Percentiles rank a stretch among this genome's conserved stretches.
These are phyloP conservation scores for Fonsecaea pedrosoi DNA, from an alignment of 2,329 filamentous ascomycete genomes.

Conservation along the genomic window DNA sequence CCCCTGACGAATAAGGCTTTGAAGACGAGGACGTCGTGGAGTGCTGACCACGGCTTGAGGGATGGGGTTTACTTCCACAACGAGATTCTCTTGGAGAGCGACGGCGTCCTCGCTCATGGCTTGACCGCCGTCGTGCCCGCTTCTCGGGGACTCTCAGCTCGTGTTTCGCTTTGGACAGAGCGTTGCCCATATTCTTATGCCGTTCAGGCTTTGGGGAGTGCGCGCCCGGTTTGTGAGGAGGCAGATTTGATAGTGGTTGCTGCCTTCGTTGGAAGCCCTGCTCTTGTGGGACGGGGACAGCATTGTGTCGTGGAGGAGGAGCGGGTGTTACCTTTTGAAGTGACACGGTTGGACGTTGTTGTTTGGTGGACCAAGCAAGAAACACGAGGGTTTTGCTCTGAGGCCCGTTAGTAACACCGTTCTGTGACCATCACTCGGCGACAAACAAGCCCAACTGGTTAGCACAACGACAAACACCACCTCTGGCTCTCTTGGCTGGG, in stretches of 20 bases:
- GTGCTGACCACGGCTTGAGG: neutral
- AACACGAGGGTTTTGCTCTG: neutral
- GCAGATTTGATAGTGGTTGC: neutral
- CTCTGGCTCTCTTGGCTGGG: neutral
- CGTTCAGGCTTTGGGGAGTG: neutral
- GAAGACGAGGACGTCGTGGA: neutral
- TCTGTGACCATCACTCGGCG: neutral
- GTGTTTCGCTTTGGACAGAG: neutral
- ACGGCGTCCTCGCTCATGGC: neutral
- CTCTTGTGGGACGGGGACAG: neutral
- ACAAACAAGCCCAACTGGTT: neutral
- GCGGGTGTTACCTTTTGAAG: neutral
- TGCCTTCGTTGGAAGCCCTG: neutral
- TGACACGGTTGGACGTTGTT: neutral
- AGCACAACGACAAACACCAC: neutral
- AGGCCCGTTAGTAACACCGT: neutral
- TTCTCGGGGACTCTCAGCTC: neutral
- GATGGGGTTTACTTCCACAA: neutral
- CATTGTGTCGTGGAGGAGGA: neutral
- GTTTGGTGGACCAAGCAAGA: neutral
- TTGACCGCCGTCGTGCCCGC: neutral
- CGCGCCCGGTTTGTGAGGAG: neutral
- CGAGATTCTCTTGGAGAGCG: neutral
- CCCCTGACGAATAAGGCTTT: neutral
- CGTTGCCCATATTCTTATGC: conserved; percentile 5